These are phyloP conservation scores for Globisporangium solare DNA, from an alignment of 352 stramenopile species.

Conservation along the genomic window DNA sequence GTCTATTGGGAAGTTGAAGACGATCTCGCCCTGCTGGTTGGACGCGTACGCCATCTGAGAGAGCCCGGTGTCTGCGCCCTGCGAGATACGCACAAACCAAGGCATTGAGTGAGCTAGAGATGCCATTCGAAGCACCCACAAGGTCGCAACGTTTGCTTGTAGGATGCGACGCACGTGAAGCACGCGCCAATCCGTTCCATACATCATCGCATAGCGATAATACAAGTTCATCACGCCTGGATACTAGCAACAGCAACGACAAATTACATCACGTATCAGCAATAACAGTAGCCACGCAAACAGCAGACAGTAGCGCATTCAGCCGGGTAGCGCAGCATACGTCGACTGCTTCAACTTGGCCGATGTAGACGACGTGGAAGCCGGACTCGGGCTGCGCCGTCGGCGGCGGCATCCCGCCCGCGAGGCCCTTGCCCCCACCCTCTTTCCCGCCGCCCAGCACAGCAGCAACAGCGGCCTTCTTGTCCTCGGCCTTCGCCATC, in stretches of 20 bases:
- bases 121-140: no score
- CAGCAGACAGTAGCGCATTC: neutral
- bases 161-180: conserved; percentile 53
- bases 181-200: conserved; percentile 91
- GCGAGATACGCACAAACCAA: neutral
- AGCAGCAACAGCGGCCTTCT: neutral
- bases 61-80: conserved; percentile 79
- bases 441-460: no score
- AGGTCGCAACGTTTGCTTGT: no score
- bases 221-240: conserved; percentile 85
- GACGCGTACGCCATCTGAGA: conserved; percentile 82
- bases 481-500: no score
- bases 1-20: conserved; percentile 96
- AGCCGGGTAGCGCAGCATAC: conserved; percentile 19
- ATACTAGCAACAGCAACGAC: conserved; percentile 54
- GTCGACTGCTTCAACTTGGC: conserved; percentile 52
- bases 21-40: conserved; percentile 54
- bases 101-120: no score
- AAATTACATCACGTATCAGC: neutral
- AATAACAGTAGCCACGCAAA: neutral
- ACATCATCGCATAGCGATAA: conserved; percentile 90
- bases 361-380: conserved; percentile 60
- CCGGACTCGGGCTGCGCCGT: conserved; percentile 21
- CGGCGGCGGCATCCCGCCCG: neutral
- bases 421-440: no score